Evolutionary conservation across 2,329 filamentous ascomycete species (phyloP), one percentile per base, ranked within the genome.

Genomic region (Fusarium piperis): DNA sequence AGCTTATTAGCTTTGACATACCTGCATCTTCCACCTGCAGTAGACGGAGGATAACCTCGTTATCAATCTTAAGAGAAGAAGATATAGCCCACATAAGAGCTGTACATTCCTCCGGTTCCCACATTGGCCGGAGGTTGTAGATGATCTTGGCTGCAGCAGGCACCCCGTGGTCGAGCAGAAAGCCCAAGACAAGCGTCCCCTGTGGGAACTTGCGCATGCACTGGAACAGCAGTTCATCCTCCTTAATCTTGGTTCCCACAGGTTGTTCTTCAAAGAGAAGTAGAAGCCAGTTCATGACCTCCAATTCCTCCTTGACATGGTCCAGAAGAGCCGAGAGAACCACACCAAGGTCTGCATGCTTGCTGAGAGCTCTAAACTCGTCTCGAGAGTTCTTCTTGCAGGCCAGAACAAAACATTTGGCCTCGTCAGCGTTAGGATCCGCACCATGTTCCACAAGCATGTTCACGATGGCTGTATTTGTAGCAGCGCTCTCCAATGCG

Each of bases 141-240:
- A 5, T 38, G 1, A 30, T 65, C 2, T 23, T 68, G 8, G 39
- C 35, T 16, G 39, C 33, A 9, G 60, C 55, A 12, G 65, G 58
- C 0, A 65, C 7, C 3, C 66, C 65, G 1, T 39, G 12, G 0
- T 51, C 26, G 0, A 69, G n/a, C 1, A 69, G 6, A 2, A 69
- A 20, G 1, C 36, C 57, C 1, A 69, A 23, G 6, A 59, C 41
- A 4, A 32, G 30, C 7, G 60, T 65, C 0, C 46, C 23, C 0
- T 28, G 32, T 2, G 51, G 35, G 26, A 68, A 69, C 15, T 56
- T 65, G 3, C 65, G 39, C 30, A 69, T 65, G 18, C 66, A 69
- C 9, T 65, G 36, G 13, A 65, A 68, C 12, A 69, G 2, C 7
- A 69, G 23, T 3, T 60, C 26, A 7, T 60, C 35, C 6, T 57